These are phyloP conservation scores for Auxenochlorella pyrenoidosa DNA, from an alignment of 139 green algal species.

Conservation along the genomic window DNA sequence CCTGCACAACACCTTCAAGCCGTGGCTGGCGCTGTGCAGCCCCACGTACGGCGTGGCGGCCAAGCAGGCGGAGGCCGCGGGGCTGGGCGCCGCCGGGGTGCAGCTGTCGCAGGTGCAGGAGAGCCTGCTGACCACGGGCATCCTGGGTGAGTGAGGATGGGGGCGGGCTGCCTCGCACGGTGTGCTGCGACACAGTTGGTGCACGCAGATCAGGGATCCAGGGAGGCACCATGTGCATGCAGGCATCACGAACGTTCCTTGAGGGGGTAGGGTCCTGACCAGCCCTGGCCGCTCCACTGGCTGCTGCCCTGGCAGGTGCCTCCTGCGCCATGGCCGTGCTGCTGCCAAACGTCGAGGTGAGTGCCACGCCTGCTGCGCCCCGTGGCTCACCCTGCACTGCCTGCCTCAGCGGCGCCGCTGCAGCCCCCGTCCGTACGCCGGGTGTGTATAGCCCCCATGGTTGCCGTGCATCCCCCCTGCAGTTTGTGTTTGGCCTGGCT, in stretches of 20 bases:
- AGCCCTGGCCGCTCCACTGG: background rate
- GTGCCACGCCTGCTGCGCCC: too few relatives aligned
- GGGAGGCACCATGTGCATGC: too few relatives aligned
- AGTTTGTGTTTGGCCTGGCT: slow-evolving; percentile 86
- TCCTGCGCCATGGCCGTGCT: slow-evolving; percentile 42
- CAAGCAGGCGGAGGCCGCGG: slow-evolving; percentile 8
- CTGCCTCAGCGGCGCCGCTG: too few relatives aligned
- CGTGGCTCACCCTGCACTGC: too few relatives aligned
- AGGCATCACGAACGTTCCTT: too few relatives aligned
- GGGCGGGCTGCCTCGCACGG: background rate
- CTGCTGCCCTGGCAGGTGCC: background rate
- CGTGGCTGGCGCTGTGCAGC: slow-evolving; percentile 33
- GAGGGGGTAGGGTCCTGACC: too few relatives aligned
- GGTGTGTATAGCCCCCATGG: background rate
- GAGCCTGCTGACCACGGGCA: slow-evolving; percentile 9
- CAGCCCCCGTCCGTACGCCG: too few relatives aligned
- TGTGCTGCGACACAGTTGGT: too few relatives aligned
- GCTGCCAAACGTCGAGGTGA: slow-evolving; percentile 81
- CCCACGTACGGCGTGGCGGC: background rate
- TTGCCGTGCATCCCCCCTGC: background rate
- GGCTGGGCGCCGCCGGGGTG: background rate
- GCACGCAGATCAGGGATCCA: too few relatives aligned
- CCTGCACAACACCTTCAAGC: slow-evolving; percentile 66
- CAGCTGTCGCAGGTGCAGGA: slow-evolving; percentile 9
- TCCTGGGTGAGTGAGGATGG: slow-evolving; percentile 13